phyloP scores from a whole-genome alignment of 2,329 filamentous ascomycete species.

The Myriosclerotinia scirpicola region DNA sequence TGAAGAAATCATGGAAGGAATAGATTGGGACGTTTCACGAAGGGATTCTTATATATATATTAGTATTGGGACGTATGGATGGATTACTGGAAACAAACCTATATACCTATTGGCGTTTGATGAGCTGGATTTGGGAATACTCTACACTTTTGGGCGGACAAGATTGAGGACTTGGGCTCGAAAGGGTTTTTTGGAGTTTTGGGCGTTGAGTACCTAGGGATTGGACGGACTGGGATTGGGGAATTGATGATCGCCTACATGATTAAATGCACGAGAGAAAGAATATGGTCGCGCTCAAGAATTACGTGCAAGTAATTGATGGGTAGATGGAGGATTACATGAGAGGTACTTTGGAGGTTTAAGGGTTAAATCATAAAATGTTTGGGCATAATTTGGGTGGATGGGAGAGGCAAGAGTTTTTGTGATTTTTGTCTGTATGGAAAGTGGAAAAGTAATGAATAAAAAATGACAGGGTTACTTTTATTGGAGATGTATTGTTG shows the following conservation, averaged over 20 bases:
- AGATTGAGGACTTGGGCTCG: background rate
- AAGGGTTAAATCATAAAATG: background rate
- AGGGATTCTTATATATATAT: constrained; percentile 9
- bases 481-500: background rate
- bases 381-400: background rate
- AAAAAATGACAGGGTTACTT: background rate
- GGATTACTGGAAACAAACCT: background rate
- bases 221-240: background rate
- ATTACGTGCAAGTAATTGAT: background rate
- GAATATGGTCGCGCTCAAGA: background rate
- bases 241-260: background rate
- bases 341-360: background rate
- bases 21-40: background rate
- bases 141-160: background rate
- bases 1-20: background rate
- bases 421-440: background rate
- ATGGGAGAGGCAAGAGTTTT: background rate
- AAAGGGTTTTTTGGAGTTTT: background rate
- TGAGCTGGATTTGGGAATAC: background rate
- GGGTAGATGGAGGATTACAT: background rate
- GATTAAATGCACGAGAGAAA: background rate
- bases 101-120: background rate
- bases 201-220: background rate
- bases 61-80: background rate
- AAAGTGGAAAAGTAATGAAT: background rate